These are phyloP conservation scores for Fraxinus baroniana DNA, from an alignment of 305 asterid species.

Conservation along the genomic window DNA sequence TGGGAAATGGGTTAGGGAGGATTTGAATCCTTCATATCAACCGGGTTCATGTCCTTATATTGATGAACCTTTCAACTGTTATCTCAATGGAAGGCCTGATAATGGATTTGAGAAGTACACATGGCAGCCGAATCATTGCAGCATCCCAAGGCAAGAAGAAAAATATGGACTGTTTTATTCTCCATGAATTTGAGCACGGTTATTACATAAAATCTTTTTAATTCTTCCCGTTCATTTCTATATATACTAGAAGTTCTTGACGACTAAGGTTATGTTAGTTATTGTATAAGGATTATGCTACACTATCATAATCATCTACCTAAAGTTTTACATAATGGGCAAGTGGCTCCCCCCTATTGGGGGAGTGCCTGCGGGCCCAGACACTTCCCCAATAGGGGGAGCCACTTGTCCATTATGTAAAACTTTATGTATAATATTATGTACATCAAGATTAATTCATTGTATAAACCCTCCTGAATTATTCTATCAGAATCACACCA, in stretches of 20 bases:
- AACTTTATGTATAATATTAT: too few relatives aligned
- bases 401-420: too few relatives aligned
- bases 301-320: too few relatives aligned
- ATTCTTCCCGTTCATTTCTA: background rate
- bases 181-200: background rate
- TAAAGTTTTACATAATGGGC: too few relatives aligned
- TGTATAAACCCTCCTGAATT: background rate
- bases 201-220: background rate
- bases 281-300: too few relatives aligned
- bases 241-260: background rate
- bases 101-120: conserved; percentile 35
- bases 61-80: conserved; percentile 49
- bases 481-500: background rate
- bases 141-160: conserved; percentile 40
- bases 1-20: conserved; percentile 59
- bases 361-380: too few relatives aligned
- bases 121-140: conserved; percentile 53
- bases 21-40: conserved; percentile 37
- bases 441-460: too few relatives aligned
- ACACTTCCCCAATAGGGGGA: too few relatives aligned
- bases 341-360: too few relatives aligned
- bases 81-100: conserved; percentile 46
- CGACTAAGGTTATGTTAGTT: background rate
- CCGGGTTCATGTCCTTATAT: conserved; percentile 51
- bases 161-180: background rate